Evolutionary conservation across 768 basidiomycete genomes (phyloP).

Genomic region (Tulasnella sp.): DNA sequence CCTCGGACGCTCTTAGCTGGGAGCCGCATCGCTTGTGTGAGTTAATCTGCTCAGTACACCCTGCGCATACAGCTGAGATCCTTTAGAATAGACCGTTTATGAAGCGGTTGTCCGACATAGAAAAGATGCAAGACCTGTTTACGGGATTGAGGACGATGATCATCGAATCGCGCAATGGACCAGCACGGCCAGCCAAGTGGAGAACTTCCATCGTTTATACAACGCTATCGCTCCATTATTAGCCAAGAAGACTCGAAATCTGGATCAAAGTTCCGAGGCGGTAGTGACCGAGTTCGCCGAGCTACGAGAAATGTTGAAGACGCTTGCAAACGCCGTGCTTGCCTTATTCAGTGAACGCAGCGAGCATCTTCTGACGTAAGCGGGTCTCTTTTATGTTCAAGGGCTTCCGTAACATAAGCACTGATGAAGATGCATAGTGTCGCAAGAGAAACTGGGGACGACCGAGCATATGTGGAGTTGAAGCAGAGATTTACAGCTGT

Average conservation of each 20-base stretch:
- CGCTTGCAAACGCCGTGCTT: conserved; percentile 9
- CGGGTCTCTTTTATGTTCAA: neutral
- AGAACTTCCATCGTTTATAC: conserved; percentile 61
- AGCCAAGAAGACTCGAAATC: neutral
- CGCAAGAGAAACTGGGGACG: conserved; percentile 29
- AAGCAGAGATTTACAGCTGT: conserved; percentile 56
- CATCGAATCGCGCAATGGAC: conserved; percentile 60
- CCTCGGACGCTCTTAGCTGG: conserved; percentile 51
- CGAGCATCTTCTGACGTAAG: conserved; percentile 6
- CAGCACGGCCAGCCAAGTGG: conserved; percentile 53
- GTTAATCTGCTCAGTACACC: conserved; percentile 20
- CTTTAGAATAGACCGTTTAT: conserved; percentile 47
- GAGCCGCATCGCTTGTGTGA: conserved; percentile 56
- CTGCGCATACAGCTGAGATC: neutral
- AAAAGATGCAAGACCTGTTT: conserved; percentile 55
- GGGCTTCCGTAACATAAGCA: neutral
- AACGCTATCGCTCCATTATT: conserved; percentile 24
- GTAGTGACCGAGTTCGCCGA: neutral
- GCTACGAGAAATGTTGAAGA: conserved; percentile 4
- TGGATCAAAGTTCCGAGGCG: neutral
- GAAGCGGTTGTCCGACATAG: conserved; percentile 67
- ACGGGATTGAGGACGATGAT: conserved; percentile 66
- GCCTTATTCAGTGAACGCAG: conserved; percentile 4
- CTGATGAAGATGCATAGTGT: conserved; percentile 2
- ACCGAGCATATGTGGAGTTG: conserved; percentile 48